Conservation (phyloP, 2,329 filamentous ascomycete genomes). For the Colletotrichum theobromicola region DNA sequence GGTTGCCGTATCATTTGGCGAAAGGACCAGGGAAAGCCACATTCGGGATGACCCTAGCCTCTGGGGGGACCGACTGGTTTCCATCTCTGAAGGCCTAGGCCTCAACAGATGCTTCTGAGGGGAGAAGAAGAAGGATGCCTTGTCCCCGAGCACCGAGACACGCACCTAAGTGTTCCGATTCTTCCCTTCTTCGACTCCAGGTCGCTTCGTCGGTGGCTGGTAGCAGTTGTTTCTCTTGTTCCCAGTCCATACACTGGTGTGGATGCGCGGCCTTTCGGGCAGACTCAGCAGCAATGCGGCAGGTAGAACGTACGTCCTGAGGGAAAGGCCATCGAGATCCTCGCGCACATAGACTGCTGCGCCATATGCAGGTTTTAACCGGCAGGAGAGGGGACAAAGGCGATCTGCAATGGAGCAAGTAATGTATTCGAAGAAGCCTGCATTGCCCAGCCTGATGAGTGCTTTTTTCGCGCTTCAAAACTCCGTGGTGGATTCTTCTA, state of each 20-base stretch:
- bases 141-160: not conserved
- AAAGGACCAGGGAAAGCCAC: not conserved
- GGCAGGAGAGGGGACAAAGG: not conserved
- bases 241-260: not conserved
- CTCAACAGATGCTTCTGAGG: not conserved
- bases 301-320: not conserved
- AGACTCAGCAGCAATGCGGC: not conserved
- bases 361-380: not conserved
- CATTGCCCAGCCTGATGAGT: not conserved
- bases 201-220: not conserved
- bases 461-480: not conserved
- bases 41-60: not conserved
- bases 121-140: not conserved
- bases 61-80: not conserved
- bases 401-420: constrained; percentile 4
- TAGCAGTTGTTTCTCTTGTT: not conserved
- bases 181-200: not conserved
- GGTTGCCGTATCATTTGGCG: not conserved
- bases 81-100: not conserved
- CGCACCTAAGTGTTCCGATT: not conserved
- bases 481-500: not conserved
- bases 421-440: not conserved
- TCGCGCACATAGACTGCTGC: not conserved
- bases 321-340: not conserved
- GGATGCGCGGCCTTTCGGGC: not conserved